These are phyloP conservation scores for Paracorniculantispora psalliotae DNA, from an alignment of 2,329 filamentous ascomycete genomes.

Conservation along the genomic window DNA sequence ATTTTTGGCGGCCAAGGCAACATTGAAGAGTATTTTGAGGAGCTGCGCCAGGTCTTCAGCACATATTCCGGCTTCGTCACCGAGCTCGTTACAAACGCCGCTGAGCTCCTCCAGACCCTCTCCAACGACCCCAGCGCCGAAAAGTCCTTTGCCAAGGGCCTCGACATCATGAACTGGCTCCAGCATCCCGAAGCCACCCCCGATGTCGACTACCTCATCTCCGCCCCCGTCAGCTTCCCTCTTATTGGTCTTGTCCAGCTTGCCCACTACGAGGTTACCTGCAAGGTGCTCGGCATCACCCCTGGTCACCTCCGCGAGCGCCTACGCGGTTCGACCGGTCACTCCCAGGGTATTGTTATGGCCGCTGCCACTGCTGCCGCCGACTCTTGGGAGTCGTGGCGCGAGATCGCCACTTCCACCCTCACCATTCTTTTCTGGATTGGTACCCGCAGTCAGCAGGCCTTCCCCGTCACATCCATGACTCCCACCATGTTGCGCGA, in stretches of 20 bases:
- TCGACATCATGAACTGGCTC: conserved; percentile 92
- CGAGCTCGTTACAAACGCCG: conserved; percentile 74
- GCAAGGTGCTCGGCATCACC: conserved; percentile 82
- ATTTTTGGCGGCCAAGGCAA: conserved; percentile 98
- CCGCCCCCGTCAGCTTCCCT: conserved; percentile 90
- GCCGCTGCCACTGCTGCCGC: conserved; percentile 88
- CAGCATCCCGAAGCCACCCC: conserved; percentile 84
- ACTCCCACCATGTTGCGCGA: conserved; percentile 88
- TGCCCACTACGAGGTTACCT: conserved; percentile 91
- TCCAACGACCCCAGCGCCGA: conserved; percentile 79
- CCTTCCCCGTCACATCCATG: conserved; percentile 90
- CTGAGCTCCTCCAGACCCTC: conserved; percentile 80
- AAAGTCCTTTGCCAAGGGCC: conserved; percentile 95
- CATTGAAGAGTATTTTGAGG: conserved; percentile 99
- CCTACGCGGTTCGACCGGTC: conserved; percentile 84
- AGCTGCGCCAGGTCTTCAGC: conserved; percentile 83
- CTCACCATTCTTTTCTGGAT: conserved; percentile 98
- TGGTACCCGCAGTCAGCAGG: conserved; percentile 92
- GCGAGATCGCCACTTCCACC: conserved; percentile 71
- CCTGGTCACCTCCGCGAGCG: conserved; percentile 83
- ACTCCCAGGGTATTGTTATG: conserved; percentile 94
- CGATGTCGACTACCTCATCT: conserved; percentile 89
- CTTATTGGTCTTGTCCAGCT: conserved; percentile 94
- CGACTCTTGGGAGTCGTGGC: conserved; percentile 89
- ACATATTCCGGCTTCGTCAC: conserved; percentile 90